These are phyloP conservation scores for Boechera stricta DNA, from an alignment of 345 rosid genomes.

Conservation along the genomic window DNA sequence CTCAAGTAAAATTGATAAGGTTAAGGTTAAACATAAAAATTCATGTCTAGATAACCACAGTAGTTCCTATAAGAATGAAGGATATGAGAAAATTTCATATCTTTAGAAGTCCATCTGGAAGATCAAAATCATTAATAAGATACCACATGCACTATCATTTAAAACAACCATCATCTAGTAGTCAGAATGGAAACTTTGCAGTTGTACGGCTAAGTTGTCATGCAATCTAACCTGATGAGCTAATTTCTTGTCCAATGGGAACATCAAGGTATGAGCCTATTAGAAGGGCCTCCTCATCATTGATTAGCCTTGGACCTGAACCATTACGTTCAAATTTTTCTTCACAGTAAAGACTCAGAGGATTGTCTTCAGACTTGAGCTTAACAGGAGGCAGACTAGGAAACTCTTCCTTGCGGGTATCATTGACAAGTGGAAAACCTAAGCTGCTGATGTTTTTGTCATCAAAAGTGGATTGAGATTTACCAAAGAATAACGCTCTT, in stretches of 20 bases:
- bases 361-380: constrained; percentile 90
- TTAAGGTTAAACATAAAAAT: not conserved
- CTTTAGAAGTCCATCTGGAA: not conserved
- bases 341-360: constrained; percentile 75
- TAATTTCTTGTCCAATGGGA: constrained; percentile 92
- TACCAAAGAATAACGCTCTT: constrained; percentile 74
- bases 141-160: not conserved
- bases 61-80: not conserved
- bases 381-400: constrained; percentile 98
- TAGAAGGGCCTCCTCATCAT: constrained; percentile 68
- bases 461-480: constrained; percentile 58
- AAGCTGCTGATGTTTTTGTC: constrained; percentile 54
- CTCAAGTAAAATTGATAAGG: constrained; percentile 2
- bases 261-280: constrained; percentile 93
- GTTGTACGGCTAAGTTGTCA: not conserved
- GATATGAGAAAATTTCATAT: not conserved
- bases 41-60: not conserved
- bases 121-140: too few species aligned
- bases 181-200: constrained; percentile 23
- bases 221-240: constrained; percentile 74
- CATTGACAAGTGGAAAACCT: constrained; percentile 62
- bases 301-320: constrained; percentile 56
- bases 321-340: constrained; percentile 84
- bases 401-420: constrained; percentile 75
- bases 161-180: constrained; percentile 11